phyloP scores from a whole-genome alignment of 148 eudicot species.

The Pouteria glomerata region DNA sequence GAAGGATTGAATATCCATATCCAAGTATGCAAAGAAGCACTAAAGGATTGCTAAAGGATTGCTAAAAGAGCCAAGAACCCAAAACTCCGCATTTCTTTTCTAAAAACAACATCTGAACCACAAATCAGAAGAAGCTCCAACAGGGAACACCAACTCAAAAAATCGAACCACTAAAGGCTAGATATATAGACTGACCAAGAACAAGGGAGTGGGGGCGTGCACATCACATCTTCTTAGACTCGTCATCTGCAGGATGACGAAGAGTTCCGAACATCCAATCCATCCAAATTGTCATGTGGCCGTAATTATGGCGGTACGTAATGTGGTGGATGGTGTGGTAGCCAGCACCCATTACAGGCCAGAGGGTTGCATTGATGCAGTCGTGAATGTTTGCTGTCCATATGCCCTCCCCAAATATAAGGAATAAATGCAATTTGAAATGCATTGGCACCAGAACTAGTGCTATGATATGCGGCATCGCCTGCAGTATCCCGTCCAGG shows the following conservation, averaged over 20 bases:
- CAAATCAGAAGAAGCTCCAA: background rate
- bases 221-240: conserved; percentile 39
- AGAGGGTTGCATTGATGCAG: conserved; percentile 67
- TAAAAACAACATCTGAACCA: background rate
- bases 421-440: conserved; percentile 56
- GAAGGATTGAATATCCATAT: no score
- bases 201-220: background rate
- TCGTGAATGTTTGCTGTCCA: conserved; percentile 98
- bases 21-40: no score
- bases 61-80: background rate
- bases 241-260: conserved; percentile 48
- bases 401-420: conserved; percentile 58
- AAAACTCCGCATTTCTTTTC: background rate
- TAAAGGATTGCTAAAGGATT: background rate
- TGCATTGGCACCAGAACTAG: conserved; percentile 67
- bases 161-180: conserved; percentile 2
- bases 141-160: background rate
- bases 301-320: conserved; percentile 86
- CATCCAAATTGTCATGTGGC: conserved; percentile 80
- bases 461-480: conserved; percentile 63
- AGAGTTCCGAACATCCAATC: conserved; percentile 94
- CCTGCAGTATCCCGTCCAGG: no score
- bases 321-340: conserved; percentile 94
- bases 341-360: conserved; percentile 99
- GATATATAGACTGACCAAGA: background rate